Base-by-base conservation (phyloP, 352 stramenopile species). In the Pythium chondricola region DNA sequence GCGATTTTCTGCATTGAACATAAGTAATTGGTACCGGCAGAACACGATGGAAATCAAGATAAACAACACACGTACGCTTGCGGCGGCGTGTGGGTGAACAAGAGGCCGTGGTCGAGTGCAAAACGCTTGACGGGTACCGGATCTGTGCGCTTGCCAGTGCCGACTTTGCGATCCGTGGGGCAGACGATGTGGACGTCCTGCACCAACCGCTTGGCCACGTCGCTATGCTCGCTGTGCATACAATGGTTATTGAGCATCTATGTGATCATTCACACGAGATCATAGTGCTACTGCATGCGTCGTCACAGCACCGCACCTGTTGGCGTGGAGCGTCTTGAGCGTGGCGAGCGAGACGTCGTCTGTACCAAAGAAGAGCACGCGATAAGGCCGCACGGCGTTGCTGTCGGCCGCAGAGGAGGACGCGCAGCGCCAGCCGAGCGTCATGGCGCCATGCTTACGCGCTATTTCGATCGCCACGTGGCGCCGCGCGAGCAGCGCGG, bases 351-450 rank as follows among this genome's bases (percentile, higher is more conserved):
- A 91, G 22, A 93, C 76, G 33, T 93, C 74, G 48, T 93, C 82
- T 3, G 82, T 93, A 26, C 82, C 82, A 61, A 93, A 93, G 66
- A 93, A 93, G 13, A 93, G 60, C 25, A 93, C 78, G 39, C 80
- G 73, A 38, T 78, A 58, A 21, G 48, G 55, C 17, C 44, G 44
- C 21, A 22, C 10, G 4, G 18, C 35, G 11, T 21, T 38, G 14
- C n/a, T 25, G 10, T 25, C 17, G 38, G 38, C 45, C 7, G 46
- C 29, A 29, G 45, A 25, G 1, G 31, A 37, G 20, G 38, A 49
- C 7, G 13, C 8, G 29, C 29, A 13, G 29, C 29, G 8, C 7
- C 29, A 13, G 29, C 29, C 13, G 8, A 8, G 29, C 13, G 13
- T 8, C 29, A 33, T 13, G 29, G 29, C 29, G 29, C 7, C n/a